These are phyloP conservation scores for Delonix regia DNA, from an alignment of 306 rosid genomes.

Conservation along the genomic window DNA sequence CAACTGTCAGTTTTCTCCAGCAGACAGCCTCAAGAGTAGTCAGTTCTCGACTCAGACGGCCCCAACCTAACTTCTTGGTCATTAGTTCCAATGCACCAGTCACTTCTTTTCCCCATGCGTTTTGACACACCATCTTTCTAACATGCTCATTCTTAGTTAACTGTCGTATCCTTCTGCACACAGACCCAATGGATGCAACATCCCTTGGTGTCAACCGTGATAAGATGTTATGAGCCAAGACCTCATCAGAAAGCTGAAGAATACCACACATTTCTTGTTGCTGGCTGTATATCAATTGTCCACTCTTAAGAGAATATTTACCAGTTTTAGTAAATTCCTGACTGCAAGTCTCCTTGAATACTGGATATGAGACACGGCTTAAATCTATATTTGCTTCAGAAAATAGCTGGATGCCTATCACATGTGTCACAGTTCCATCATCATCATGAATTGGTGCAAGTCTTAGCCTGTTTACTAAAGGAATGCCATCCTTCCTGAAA, in stretches of 20 bases:
- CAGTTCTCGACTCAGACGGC: constrained; percentile 87
- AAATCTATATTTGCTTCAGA: constrained; percentile 85
- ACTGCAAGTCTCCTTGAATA: constrained; percentile 74
- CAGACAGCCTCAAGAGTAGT: constrained; percentile 95
- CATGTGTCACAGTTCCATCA: constrained; percentile 80
- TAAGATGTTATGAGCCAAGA: constrained; percentile 89
- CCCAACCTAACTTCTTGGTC: constrained; percentile 97
- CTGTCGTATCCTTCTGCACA: constrained; percentile 86
- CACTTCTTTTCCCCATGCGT: constrained; percentile 98
- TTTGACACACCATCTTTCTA: constrained; percentile 98
- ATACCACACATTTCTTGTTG: constrained; percentile 77
- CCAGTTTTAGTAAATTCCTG: constrained; percentile 55
- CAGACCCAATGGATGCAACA: constrained; percentile 98
- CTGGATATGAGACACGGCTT: constrained; percentile 82
- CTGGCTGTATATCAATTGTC: constrained; percentile 48
- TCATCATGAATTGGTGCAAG: constrained; percentile 88
- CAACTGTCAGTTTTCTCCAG: constrained; percentile 88
- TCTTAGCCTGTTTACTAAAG: constrained; percentile 79
- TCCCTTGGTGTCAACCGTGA: constrained; percentile 97
- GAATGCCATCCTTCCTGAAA: constrained; percentile 92
- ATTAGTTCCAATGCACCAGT: constrained; percentile 86
- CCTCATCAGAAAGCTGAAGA: constrained; percentile 97
- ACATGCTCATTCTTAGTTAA: constrained; percentile 91
- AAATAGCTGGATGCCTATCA: constrained; percentile 89
- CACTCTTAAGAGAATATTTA: constrained; percentile 46